Base-by-base conservation (phyloP, 2,329 filamentous ascomycete species). In the Rhynchosporium graminicola region DNA sequence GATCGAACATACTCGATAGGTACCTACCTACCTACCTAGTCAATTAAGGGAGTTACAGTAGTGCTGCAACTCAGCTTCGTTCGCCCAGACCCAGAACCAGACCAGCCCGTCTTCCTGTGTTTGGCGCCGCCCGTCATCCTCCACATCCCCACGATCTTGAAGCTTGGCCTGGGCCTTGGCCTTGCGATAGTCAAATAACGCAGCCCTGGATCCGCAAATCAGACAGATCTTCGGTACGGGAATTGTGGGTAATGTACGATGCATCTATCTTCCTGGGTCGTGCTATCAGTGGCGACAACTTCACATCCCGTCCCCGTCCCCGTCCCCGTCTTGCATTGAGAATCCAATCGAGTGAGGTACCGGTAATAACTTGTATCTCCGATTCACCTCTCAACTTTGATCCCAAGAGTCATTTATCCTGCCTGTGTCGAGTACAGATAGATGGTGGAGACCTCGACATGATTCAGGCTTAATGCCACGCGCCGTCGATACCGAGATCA, bases 401-500 rank as follows among this genome's bases (percentile, higher is more conserved):
- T 57, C 61, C 29, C 28, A n/a, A 26, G 28, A 20, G 33, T n/a
- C n/a, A 28, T 50, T 50, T 52, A 26, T 65, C 63, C 62, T 67
- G 63, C 57, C 57, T 63, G 62, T 63, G 45, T 65, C 57, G 47
- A 62, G 60, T 65, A 63, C 51, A 64, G 51, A 15, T 42, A 36
- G 33, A 20, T 20, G 33, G 36, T 13, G 47, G 36, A 52, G 54
- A 45, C 43, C 45, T 33, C 33, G 12, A 33, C 20, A 20, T 36
- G 33, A 36, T 67, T 68, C 63, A 65, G 65, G 52, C 67, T 62
- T 50, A 68, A 64, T 65, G 38, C n/a, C 28, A 20, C 59, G 62
- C 60, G 56, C 63, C 67, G 63, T 60, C 52, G 52, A 52, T 61
- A 42, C 65, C 65, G 65, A 54, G 31, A 59, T 66, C 67, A 68